Conservation (phyloP, 495 filamentous ascomycete species). For the Penicillium cinerascens region DNA sequence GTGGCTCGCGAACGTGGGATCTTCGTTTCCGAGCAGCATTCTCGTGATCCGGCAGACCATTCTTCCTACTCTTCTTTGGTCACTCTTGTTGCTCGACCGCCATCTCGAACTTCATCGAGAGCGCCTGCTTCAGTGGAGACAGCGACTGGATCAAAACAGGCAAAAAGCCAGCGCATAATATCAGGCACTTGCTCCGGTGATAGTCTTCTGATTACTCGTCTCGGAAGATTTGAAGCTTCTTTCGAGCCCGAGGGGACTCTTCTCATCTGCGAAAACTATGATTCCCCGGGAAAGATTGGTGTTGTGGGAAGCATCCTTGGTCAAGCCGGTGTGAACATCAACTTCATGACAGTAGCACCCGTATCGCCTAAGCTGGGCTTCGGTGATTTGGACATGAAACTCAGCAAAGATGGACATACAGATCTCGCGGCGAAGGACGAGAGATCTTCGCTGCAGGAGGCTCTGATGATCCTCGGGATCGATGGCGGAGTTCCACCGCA, state of each 20-base stretch:
- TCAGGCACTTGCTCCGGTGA: conserved; percentile 61
- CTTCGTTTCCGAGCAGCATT: conserved; percentile 61
- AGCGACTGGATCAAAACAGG: not conserved
- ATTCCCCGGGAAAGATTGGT: conserved; percentile 70
- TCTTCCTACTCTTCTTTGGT: conserved; percentile 56
- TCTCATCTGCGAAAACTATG: conserved; percentile 66
- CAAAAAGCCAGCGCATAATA: conserved; percentile 52
- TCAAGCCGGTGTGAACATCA: conserved; percentile 62
- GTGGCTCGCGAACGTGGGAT: conserved; percentile 67
- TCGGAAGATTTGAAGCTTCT: conserved; percentile 60
- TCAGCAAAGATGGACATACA: not conserved
- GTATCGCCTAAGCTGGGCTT: conserved; percentile 23
- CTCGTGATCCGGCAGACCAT: conserved; percentile 45
- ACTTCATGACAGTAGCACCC: conserved; percentile 65
- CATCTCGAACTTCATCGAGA: conserved; percentile 23
- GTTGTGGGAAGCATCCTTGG: conserved; percentile 62
- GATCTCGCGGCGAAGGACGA: not conserved
- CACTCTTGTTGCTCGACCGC: conserved; percentile 49
- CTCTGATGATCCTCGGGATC: conserved; percentile 70
- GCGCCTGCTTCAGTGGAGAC: conserved; percentile 9
- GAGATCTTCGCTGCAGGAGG: conserved; percentile 43
- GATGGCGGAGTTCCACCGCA: conserved; percentile 52
- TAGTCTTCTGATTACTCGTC: conserved; percentile 57
- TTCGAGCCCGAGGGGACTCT: conserved; percentile 63
- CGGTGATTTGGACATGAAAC: conserved; percentile 6